A percentile compares a stretch with the other conserved stretches of the same genome.
These are phyloP conservation scores for Aphanomyces stellatus DNA, from an alignment of 352 stramenopile species.

Conservation along the genomic window DNA sequence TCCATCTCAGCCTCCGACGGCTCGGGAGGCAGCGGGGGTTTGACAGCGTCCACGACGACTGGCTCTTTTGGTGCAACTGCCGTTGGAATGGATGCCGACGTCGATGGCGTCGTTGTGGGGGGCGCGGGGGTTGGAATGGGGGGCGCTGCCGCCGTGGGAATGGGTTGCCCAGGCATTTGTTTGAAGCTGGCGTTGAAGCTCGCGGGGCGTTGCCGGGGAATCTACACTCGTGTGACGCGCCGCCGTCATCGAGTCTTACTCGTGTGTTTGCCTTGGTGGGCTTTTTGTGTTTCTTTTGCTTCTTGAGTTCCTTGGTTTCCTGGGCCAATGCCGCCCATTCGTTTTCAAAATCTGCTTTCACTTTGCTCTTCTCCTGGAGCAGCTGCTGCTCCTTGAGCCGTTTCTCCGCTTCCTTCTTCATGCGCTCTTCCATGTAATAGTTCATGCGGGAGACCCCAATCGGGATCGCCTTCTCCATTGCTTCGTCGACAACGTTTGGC, in stretches of 20 bases:
- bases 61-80: background rate
- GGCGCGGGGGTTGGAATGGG: slow-evolving; percentile 24
- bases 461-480: background rate
- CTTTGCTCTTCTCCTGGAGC: slow-evolving; percentile 59
- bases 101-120: background rate
- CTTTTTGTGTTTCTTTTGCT: slow-evolving; percentile 66
- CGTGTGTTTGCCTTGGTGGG: slow-evolving; percentile 29
- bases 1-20: slow-evolving; percentile 61
- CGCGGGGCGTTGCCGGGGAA: slow-evolving; percentile 47
- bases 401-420: slow-evolving; percentile 69
- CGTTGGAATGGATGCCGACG: background rate
- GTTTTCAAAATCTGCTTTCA: slow-evolving; percentile 80
- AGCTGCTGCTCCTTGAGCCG: slow-evolving; percentile 64
- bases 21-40: slow-evolving; percentile 57
- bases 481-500: background rate
- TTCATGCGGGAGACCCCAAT: slow-evolving; percentile 52
- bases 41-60: slow-evolving; percentile 20
- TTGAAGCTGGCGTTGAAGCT: slow-evolving; percentile 86
- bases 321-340: slow-evolving; percentile 85
- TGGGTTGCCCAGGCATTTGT: slow-evolving; percentile 64
- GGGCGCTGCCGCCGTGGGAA: slow-evolving; percentile 35
- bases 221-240: slow-evolving; percentile 1
- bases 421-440: slow-evolving; percentile 79
- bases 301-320: slow-evolving; percentile 72
- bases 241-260: background rate